Conservation (phyloP, 768 basidiomycete genomes). For the Kondoa subrosea region DNA sequence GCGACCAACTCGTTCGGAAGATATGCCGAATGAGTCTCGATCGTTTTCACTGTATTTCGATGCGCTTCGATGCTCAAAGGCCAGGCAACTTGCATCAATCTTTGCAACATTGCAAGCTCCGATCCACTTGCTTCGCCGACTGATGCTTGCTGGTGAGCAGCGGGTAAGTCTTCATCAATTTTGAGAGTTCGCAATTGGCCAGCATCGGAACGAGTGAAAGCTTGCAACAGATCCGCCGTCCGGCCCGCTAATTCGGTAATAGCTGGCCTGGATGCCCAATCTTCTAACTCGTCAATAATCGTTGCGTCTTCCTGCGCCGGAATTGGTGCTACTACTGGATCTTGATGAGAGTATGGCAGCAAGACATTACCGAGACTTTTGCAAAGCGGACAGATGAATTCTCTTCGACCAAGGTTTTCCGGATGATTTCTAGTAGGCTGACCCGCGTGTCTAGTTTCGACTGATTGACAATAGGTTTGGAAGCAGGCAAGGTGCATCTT, state of each 20-base stretch:
- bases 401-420: slow-evolving; percentile 78
- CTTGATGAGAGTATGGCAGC: slow-evolving; percentile 41
- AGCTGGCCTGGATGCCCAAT: neutral
- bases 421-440: slow-evolving; percentile 88
- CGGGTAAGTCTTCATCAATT: neutral
- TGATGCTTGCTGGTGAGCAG: too few relatives aligned
- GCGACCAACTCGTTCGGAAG: slow-evolving; percentile 79
- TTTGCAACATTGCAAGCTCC: slow-evolving; percentile 54
- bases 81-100: slow-evolving; percentile 59
- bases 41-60: slow-evolving; percentile 49
- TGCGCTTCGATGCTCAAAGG: slow-evolving; percentile 54
- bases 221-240: neutral
- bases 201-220: neutral
- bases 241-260: neutral
- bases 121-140: too few relatives aligned
- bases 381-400: slow-evolving; percentile 92
- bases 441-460: slow-evolving; percentile 66
- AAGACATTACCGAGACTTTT: slow-evolving; percentile 91
- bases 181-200: slow-evolving; percentile 10
- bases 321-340: neutral
- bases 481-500: slow-evolving; percentile 96
- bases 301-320: neutral
- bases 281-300: slow-evolving; percentile 3
- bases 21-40: slow-evolving; percentile 36
- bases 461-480: slow-evolving; percentile 68